phyloP scores from a whole-genome alignment of 2,329 filamentous ascomycete species.

The Cladosporium sp. region DNA sequence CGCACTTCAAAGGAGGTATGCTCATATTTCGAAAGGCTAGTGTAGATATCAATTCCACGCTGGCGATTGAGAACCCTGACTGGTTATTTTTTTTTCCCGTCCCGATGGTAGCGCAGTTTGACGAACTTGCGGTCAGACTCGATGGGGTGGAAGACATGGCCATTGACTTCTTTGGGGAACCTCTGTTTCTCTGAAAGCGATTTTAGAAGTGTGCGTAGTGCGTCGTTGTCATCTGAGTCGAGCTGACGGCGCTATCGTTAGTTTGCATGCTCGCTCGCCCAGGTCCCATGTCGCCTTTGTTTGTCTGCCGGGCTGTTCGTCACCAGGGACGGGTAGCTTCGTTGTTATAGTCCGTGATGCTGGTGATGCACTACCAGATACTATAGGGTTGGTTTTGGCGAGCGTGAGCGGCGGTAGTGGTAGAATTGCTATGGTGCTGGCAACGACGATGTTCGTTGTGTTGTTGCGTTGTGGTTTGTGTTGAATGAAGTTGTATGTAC shows the following conservation, averaged over 20 bases:
- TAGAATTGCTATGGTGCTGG: neutral
- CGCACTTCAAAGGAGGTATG: neutral
- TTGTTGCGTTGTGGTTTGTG: neutral
- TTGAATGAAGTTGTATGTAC: neutral
- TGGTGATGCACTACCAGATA: neutral
- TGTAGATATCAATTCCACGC: neutral
- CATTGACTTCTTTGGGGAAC: too few relatives aligned
- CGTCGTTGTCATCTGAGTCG: too few relatives aligned
- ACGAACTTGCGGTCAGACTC: too few relatives aligned
- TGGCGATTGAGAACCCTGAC: neutral
- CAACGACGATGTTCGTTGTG: neutral
- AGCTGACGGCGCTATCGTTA: too few relatives aligned
- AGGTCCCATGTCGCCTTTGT: neutral
- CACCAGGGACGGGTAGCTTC: neutral
- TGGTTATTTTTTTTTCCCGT: too few relatives aligned
- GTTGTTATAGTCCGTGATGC: neutral
- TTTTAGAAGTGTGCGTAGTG: too few relatives aligned
- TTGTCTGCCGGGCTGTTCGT: neutral
- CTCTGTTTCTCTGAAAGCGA: too few relatives aligned
- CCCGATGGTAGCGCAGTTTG: too few relatives aligned
- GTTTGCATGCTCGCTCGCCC: too few relatives aligned
- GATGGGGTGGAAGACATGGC: too few relatives aligned
- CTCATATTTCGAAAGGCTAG: neutral
- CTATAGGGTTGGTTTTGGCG: neutral
- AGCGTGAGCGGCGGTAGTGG: neutral